These are phyloP conservation scores for Dendrobium nobile DNA, from an alignment of 106 monocot genomes.

Conservation along the genomic window DNA sequence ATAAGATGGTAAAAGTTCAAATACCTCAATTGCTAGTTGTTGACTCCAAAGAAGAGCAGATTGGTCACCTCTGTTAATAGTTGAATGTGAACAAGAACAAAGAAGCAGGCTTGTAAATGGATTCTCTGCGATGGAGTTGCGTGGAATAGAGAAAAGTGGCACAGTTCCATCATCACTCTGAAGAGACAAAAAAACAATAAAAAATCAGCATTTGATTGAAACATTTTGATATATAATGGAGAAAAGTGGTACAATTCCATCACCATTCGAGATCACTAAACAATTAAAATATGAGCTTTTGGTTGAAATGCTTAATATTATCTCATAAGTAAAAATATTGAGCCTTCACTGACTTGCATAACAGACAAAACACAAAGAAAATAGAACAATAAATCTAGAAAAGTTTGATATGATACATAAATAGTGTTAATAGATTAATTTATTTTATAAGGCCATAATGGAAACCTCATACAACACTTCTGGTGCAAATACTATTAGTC, in stretches of 20 bases:
- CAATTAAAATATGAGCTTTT: slow-evolving; percentile 5
- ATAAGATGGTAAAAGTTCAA: slow-evolving; percentile 3
- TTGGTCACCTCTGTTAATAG: slow-evolving; percentile 20
- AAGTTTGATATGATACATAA: background rate
- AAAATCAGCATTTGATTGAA: slow-evolving; percentile 4
- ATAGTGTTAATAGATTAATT: background rate
- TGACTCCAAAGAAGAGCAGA: slow-evolving; percentile 62
- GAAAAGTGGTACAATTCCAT: slow-evolving; percentile 51
- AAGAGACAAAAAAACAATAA: slow-evolving; percentile 6
- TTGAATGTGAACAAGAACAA: slow-evolving; percentile 47
- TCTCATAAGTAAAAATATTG: background rate
- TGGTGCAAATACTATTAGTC: background rate
- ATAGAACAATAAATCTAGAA: background rate
- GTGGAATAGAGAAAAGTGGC: slow-evolving; percentile 70
- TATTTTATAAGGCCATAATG: background rate
- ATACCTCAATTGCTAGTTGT: slow-evolving; percentile 82
- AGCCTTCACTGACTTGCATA: background rate
- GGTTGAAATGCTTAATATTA: background rate
- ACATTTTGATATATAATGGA: slow-evolving; percentile 20
- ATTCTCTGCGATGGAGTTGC: slow-evolving; percentile 65
- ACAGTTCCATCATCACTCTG: slow-evolving; percentile 65
- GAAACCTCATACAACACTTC: background rate
- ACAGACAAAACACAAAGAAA: background rate
- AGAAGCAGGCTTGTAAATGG: slow-evolving; percentile 91
- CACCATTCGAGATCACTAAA: slow-evolving; percentile 23